Evolutionary conservation across 2,329 filamentous ascomycete species (phyloP), one percentile per base, ranked within the genome.

Genomic region (Paecilomyces variotii): DNA sequence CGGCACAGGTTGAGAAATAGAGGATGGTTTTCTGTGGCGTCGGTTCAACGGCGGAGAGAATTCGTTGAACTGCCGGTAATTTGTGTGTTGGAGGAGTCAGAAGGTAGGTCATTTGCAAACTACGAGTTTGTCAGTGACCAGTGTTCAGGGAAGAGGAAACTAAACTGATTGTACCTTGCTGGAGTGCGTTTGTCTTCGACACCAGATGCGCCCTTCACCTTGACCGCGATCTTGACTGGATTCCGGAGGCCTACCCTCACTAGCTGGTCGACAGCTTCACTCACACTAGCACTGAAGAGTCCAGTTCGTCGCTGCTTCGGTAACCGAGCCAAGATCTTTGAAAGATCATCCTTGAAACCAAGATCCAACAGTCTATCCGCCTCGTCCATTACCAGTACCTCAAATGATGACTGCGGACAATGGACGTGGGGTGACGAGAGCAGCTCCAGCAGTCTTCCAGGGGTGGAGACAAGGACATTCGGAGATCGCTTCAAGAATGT

Each of bases 281-380:
- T 94, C n/a, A 99, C 89, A 67, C 89, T 95, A 11, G 94, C 94
- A 68, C 91, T 96, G 76, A 97, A 99, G 0, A 99, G 78, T 0
- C 94, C 94, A 0, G 94, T 99, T 54, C 94, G 84, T 56, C 94
- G 82, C 72, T 99, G 94, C 70, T 99, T 99, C 0, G 94, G 94
- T 4, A 99, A 77, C 14, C 89, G 84, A 0, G 85, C 84, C 25
- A 99, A 78, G 49, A 97, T 96, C 57, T 86, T 89, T 65, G 94
- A 90, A 28, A 99, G 76, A 65, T 96, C 91, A 58, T 90, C 87
- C 72, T 95, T 94, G 76, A 99, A 97, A 4, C 95, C 94, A 25
- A 97, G 82, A 74, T 99, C 94, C 10, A 99, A 80, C 27, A 99
- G 78, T 60, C 94, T 84, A 74, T 99, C 94, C 55, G 93, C 94